phyloP scores from a whole-genome alignment of 768 basidiomycete genomes.

The Mycena rosella region DNA sequence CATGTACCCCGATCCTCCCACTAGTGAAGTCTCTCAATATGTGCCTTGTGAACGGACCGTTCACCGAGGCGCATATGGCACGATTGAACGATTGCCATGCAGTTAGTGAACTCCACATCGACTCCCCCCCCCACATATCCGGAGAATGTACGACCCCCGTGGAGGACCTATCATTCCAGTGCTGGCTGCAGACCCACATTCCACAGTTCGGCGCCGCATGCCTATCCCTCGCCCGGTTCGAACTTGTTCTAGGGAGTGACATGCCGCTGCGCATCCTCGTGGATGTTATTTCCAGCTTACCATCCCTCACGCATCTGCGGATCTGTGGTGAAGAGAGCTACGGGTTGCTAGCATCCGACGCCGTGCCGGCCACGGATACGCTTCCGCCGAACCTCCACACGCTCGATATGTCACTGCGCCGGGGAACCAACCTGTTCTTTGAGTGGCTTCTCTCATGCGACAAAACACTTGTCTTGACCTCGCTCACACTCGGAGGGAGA shows the following conservation, averaged over 20 bases:
- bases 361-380: not conserved
- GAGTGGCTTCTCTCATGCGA: conserved; percentile 2
- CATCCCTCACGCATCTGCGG: conserved; percentile 5
- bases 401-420: not conserved
- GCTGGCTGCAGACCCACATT: conserved; percentile 2
- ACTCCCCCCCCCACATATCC: not conserved
- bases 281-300: not conserved
- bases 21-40: not conserved
- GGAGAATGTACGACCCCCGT: not conserved
- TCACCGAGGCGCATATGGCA: not conserved
- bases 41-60: not conserved
- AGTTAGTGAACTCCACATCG: not conserved
- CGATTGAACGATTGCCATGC: not conserved
- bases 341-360: not conserved
- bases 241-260: not conserved
- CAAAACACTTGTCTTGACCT: conserved; percentile 2
- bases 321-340: not conserved
- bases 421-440: conserved; percentile 1
- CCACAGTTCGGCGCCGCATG: conserved; percentile 3
- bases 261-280: not conserved
- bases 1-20: not conserved
- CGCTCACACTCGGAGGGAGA: not conserved
- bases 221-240: not conserved
- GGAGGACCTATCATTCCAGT: not conserved
- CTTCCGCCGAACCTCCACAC: not conserved